Evolutionary conservation across 2,329 filamentous ascomycete genomes (phyloP).

Genomic region (Cryphonectria naterciae): DNA sequence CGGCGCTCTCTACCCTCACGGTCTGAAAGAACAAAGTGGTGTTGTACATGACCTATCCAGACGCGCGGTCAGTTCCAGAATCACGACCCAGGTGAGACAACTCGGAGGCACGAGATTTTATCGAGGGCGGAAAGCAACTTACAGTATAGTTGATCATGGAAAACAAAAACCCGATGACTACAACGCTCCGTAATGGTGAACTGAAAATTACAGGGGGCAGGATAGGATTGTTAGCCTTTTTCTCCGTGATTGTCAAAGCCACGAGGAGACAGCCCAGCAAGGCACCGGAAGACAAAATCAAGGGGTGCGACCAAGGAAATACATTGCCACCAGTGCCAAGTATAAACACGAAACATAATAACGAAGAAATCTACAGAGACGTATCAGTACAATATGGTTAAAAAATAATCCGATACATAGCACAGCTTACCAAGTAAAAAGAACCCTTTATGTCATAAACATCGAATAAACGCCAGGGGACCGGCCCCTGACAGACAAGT

Average conservation of each 20-base stretch:
- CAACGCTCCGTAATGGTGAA: not conserved
- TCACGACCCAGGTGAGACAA: not conserved
- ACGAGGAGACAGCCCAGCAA: not conserved
- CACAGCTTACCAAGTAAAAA: not conserved
- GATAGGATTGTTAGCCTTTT: not conserved
- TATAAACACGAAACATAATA: not conserved
- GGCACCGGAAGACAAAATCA: not conserved
- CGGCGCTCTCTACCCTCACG: not conserved
- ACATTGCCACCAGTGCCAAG: not conserved
- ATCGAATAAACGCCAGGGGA: not conserved
- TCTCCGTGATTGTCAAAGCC: not conserved
- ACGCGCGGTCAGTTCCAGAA: not conserved
- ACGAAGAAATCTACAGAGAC: not conserved
- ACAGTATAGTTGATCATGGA: not conserved
- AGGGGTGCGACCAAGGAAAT: not conserved
- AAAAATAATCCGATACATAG: not conserved
- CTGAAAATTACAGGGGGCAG: not conserved
- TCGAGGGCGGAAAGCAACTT: no score
- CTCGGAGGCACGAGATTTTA: not conserved
- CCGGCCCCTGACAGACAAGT: not conserved
- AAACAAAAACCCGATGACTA: not conserved
- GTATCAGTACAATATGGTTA: not conserved
- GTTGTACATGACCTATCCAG: not conserved
- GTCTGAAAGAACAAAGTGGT: not conserved
- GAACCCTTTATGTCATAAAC: not conserved